Percentiles rank a stretch among this genome's conserved stretches.
Evolutionary conservation across 805 yeast genomes (phyloP).

Genomic region (Lipomyces mesembrius): DNA sequence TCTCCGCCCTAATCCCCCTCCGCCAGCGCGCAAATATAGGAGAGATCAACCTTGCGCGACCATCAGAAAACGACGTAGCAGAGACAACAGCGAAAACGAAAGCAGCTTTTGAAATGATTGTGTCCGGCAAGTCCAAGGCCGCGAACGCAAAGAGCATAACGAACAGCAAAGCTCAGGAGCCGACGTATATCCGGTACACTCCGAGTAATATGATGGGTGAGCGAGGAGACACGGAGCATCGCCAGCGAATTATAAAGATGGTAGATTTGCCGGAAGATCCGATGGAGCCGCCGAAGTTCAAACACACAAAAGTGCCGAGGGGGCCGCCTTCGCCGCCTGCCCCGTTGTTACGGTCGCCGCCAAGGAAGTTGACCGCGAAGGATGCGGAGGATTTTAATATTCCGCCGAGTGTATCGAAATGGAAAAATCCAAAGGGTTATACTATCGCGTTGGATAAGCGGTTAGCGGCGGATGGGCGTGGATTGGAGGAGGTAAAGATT

Average conservation of each 20-base stretch:
- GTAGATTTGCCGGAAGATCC: conserved; percentile 78
- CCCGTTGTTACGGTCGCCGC: conserved; percentile 59
- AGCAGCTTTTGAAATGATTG: conserved; percentile 57
- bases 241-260: conserved; percentile 62
- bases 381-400: conserved; percentile 83
- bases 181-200: conserved; percentile 54
- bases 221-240: conserved; percentile 38
- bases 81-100: conserved; percentile 61
- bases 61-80: conserved; percentile 53
- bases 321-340: conserved; percentile 74
- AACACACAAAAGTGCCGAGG: conserved; percentile 67
- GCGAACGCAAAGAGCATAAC: conserved; percentile 46
- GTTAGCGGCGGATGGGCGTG: conserved; percentile 57
- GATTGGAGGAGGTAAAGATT: conserved; percentile 49
- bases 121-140: conserved; percentile 49
- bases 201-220: conserved; percentile 49
- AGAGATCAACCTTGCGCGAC: conserved; percentile 51
- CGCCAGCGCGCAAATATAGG: conserved; percentile 53
- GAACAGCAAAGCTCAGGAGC: conserved; percentile 42
- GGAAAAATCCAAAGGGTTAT: conserved; percentile 94
- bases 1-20: conserved; percentile 65
- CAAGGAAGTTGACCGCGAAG: conserved; percentile 61
- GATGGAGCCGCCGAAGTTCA: conserved; percentile 78
- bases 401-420: conserved; percentile 89
- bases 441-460: conserved; percentile 81